Conservation (phyloP, 805 yeast species). For the Sugiyamaella chiloensis region DNA sequence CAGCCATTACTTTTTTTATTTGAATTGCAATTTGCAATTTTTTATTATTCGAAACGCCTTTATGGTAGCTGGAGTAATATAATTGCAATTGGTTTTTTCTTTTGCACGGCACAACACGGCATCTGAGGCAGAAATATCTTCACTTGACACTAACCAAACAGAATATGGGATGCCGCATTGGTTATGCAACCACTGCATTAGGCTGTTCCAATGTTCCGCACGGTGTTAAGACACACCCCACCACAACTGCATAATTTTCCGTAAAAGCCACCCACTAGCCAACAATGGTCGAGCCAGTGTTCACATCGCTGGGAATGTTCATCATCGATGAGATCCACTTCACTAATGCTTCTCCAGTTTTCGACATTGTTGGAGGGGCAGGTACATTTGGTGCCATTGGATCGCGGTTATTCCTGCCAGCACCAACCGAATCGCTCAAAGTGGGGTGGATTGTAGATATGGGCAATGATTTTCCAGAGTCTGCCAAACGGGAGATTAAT, state of each 20-base stretch:
- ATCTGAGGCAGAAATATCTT: too few species aligned
- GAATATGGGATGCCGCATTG: too few species aligned
- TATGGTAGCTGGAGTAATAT: too few species aligned
- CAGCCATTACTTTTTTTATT: too few species aligned
- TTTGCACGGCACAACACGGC: too few species aligned
- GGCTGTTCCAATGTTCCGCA: too few species aligned
- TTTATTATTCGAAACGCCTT: too few species aligned
- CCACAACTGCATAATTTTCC: background rate
- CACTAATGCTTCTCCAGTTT: conserved; percentile 37
- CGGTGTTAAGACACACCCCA: background rate
- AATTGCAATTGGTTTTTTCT: too few species aligned
- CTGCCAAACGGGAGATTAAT: conserved; percentile 43
- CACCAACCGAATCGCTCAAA: conserved; percentile 33
- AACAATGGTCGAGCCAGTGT: conserved; percentile 25
- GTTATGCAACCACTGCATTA: too few species aligned
- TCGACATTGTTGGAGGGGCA: conserved; percentile 80
- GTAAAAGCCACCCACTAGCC: too few species aligned
- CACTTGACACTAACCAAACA: too few species aligned
- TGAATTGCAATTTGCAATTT: too few species aligned
- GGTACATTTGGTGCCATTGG: conserved; percentile 82
- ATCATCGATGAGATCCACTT: conserved; percentile 82
- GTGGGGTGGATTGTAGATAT: conserved; percentile 74
- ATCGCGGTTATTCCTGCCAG: conserved; percentile 52
- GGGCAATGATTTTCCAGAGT: conserved; percentile 71
- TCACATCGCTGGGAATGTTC: conserved; percentile 82